Base-by-base conservation (phyloP, 2,329 filamentous ascomycete species). In the Microdochium paspali region DNA sequence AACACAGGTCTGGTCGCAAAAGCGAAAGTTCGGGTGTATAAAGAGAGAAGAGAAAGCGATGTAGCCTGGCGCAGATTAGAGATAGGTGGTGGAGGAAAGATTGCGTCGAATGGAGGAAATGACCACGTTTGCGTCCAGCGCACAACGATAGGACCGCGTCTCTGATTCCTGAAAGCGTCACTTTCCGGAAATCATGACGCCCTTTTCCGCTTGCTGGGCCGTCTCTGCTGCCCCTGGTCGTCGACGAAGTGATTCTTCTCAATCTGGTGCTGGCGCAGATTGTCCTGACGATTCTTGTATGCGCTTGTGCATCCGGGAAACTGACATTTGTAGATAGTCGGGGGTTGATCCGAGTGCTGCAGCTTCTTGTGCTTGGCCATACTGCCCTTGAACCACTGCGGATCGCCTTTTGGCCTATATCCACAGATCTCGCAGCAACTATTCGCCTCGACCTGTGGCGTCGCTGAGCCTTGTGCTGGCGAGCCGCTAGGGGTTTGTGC, bases 351-450 rank as follows among this genome's bases (percentile, higher is more conserved):
- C 45, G 72, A 70, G 59, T 80, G 76, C 58, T 76, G 71, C 49
- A 73, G 62, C 57, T 73, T 76, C 63, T 67, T 76, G 57, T 80
- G 76, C 59, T 79, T 80, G 44, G 74, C 69, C 75, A 80, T 77
- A 57, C 73, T 77, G 5, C 75, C 75, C 42, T 70, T 71, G 56
- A 79, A 79, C 76, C 76, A 79, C 49, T 72, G 68, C n/a, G 76
- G 74, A 44, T 76, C 68, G 3, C 76, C 76, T 51, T 73, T 76
- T 1, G 76, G 76, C 10, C 73, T 66, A 59, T 79, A 79, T 2
- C 70, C 73, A 50, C 76, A 80, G 18, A 76, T 61, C 21, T 72
- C 68, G 54, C 76, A 79, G 51, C 66, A 66, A 45, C 67, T 66
- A 44, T 69, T 59, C 0, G 73, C 67, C 49, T 74, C 72, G 1